Percentiles rank a stretch among this genome's conserved stretches.
Evolutionary conservation across 1,284 basidiomycete species (phyloP).

Genomic region (Coniophora puteana): DNA sequence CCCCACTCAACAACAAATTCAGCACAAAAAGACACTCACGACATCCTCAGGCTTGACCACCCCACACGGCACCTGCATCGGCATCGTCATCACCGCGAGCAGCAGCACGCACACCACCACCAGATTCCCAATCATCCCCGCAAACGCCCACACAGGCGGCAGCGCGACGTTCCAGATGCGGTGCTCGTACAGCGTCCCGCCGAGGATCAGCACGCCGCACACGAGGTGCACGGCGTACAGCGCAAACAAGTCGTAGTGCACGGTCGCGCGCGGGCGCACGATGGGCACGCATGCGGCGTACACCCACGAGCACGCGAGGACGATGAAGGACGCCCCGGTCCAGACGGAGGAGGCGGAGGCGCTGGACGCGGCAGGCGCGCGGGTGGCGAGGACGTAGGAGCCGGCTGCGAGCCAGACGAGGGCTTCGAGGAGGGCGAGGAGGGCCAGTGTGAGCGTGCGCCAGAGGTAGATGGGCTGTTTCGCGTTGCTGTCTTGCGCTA

Average conservation of each 20-base stretch:
- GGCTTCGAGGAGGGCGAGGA: conserved; percentile 38
- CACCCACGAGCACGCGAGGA: conserved; percentile 42
- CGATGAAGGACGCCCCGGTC: conserved; percentile 24
- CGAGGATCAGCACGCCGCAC: conserved; percentile 31
- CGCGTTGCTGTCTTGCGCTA: conserved; percentile 21
- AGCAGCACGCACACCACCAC: conserved; percentile 31
- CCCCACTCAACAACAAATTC: not conserved
- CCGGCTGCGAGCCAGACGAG: conserved; percentile 41
- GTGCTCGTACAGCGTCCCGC: conserved; percentile 36
- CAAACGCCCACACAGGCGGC: conserved; percentile 22
- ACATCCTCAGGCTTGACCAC: conserved; percentile 35
- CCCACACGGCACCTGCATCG: conserved; percentile 39
- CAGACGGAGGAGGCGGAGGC: conserved; percentile 19
- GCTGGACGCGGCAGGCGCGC: no score
- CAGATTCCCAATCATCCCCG: conserved; percentile 32
- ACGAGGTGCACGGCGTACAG: conserved; percentile 36
- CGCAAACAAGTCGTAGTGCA: conserved; percentile 41
- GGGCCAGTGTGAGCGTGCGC: conserved; percentile 50
- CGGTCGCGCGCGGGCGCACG: conserved; percentile 34
- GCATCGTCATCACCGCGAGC: conserved; percentile 35
- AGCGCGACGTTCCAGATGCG: conserved; percentile 27
- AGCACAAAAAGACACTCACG: conserved; percentile 23
- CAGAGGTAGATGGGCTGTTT: conserved; percentile 41
- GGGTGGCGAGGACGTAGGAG: conserved; percentile 31
- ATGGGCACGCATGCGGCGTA: conserved; percentile 42